Base-by-base conservation (phyloP, 1,284 basidiomycete species). In the Ustilago sp. region DNA sequence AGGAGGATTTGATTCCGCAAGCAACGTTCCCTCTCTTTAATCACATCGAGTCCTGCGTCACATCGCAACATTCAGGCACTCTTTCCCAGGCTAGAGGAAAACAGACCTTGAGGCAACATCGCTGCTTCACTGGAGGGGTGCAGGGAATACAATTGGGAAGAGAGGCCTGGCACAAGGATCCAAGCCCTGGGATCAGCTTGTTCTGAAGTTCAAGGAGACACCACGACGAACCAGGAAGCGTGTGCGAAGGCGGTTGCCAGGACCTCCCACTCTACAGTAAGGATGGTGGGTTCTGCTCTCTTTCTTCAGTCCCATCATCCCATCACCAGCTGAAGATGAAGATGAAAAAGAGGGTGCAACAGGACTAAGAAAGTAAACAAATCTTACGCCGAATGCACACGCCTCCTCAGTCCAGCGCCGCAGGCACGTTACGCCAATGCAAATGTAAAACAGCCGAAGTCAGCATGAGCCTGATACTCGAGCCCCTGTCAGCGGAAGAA, bases 271-370 rank as follows among this genome's bases (percentile, higher is more conserved):
- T 19, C 19, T 6, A 53, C n/a, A 36, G 50, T n/a, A 53, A 11
- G 35, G 32, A 53, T 9, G 34, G 47, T 59, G 58, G 58, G 58
- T 23, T 59, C 58, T 59, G 34, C 34, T 48, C 48, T 59, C 58
- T 36, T 51, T 34, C 58, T 59, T n/a, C 28, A 11, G 2, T 48
- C 19, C n/a, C 32, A 19, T 32, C 47, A 48, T 6, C 34, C 48
- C 48, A 50, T 28, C 28, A 50, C 23, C 9, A 50, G 31, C 28
- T 12, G 31, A 32, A 31, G n/a, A 39, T 28, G 23, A 28, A 28
- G 23, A 50, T 48, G 56, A 58, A 47, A 58, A 58, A 34, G 56
- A 48, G 56, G 56, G 34, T 34, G 56, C n/a, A 58, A n/a, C 12
- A 13, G 13, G 13, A n/a, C 8, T 32, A 8, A 45, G 28, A 34